Evolutionary conservation across 257 asterid genomes (phyloP).

Genomic region (Penstemon newberryi): DNA sequence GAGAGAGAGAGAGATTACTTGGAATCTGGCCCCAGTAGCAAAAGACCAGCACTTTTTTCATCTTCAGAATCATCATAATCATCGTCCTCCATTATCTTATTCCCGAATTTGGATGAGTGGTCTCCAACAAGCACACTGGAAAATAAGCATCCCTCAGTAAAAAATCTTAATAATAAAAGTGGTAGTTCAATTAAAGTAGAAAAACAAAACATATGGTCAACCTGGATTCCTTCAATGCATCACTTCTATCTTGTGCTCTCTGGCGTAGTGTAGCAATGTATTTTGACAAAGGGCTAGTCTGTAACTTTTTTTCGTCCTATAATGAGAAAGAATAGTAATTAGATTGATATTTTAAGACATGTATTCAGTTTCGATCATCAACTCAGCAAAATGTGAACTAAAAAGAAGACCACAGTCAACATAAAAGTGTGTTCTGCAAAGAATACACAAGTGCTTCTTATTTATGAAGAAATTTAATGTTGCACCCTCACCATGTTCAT

Average conservation of each 20-base stretch:
- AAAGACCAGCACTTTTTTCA: conserved; percentile 40
- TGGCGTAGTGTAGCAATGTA: conserved; percentile 60
- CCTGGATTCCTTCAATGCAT: conserved; percentile 76
- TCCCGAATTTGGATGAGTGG: conserved; percentile 46
- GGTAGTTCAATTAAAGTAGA: not conserved
- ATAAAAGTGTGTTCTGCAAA: not conserved
- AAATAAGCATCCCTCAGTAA: conserved; percentile 15
- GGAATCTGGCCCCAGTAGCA: conserved; percentile 48
- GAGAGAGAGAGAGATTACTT: conserved; percentile 42
- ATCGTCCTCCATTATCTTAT: conserved; percentile 45
- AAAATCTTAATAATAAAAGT: not conserved
- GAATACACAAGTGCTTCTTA: not conserved
- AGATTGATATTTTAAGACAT: not conserved
- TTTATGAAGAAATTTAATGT: not conserved
- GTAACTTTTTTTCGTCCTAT: conserved; percentile 63
- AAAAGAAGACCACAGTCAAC: too few species aligned
- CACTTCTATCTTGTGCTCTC: conserved; percentile 69
- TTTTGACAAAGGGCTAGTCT: conserved; percentile 68
- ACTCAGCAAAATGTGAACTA: not conserved
- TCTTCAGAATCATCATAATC: conserved; percentile 50
- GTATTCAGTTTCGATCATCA: not conserved
- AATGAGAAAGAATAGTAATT: not conserved
- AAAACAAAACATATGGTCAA: conserved; percentile 25
- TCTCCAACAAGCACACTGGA: conserved; percentile 74
- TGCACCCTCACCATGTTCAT: not conserved